These are phyloP conservation scores for Candolleomyces eurysporus DNA, from an alignment of 768 basidiomycete genomes.

Conservation along the genomic window DNA sequence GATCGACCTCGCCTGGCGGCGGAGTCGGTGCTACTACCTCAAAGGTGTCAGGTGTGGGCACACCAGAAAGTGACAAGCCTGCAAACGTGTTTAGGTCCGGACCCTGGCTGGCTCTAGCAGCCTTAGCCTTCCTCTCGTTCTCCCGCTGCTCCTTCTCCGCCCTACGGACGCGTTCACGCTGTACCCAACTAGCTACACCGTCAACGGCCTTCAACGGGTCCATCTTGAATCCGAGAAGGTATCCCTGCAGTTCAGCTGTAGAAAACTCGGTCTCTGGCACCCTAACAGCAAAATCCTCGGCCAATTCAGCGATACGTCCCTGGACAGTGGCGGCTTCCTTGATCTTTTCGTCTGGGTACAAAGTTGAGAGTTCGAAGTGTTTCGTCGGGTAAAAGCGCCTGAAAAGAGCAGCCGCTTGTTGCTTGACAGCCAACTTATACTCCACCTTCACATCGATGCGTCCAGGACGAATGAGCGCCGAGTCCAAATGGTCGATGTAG, in stretches of 20 bases:
- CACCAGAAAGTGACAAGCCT: too few species aligned
- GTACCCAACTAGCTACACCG: slow-evolving; percentile 40
- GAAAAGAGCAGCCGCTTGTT: slow-evolving; percentile 50
- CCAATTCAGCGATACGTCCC: slow-evolving; percentile 29
- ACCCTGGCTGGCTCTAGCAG: too few species aligned
- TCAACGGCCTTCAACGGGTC: slow-evolving; percentile 31
- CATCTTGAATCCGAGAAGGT: slow-evolving; percentile 43
- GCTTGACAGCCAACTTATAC: slow-evolving; percentile 47
- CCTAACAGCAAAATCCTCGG: slow-evolving; percentile 34
- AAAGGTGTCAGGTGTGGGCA: too few species aligned
- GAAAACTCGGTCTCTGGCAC: slow-evolving; percentile 50
- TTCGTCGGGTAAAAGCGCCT: slow-evolving; percentile 43
- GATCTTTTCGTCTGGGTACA: slow-evolving; percentile 15
- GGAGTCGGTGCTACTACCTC: too few species aligned
- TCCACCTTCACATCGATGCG: slow-evolving; percentile 52
- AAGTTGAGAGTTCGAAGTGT: slow-evolving; percentile 1
- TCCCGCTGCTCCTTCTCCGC: slow-evolving; percentile 30
- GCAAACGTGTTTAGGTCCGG: too few species aligned
- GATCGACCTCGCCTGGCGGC: too few species aligned
- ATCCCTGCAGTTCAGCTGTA: slow-evolving; percentile 60
- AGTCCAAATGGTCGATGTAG: slow-evolving; percentile 50
- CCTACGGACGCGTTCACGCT: slow-evolving; percentile 21
- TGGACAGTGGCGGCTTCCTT: background rate
- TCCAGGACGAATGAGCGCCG: slow-evolving; percentile 54
- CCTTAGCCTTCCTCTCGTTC: slow-evolving; percentile 26